These are phyloP conservation scores for Leucocoprinus birnbaumii DNA, from an alignment of 768 basidiomycete genomes.

Conservation along the genomic window DNA sequence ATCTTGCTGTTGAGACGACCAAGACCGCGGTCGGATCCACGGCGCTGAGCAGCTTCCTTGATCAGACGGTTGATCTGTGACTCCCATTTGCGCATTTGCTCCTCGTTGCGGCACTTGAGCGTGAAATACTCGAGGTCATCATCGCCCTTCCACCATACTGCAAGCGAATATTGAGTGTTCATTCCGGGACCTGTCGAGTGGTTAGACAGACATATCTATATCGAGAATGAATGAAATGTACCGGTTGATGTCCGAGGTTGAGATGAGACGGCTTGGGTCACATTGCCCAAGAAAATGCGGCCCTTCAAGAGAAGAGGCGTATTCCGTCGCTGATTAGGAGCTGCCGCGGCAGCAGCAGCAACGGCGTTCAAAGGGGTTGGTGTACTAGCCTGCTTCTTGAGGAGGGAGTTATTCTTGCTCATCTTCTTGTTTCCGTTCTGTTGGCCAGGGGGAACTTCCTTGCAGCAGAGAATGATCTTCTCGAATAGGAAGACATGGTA, in stretches of 20 bases:
- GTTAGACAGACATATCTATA: neutral
- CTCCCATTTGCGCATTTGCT: constrained; percentile 93
- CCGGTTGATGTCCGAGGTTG: constrained; percentile 58
- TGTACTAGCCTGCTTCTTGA: constrained; percentile 75
- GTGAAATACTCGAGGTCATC: constrained; percentile 93
- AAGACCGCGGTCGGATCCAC: constrained; percentile 55
- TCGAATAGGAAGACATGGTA: constrained; percentile 99
- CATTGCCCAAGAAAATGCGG: constrained; percentile 95
- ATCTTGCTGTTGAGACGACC: constrained; percentile 4
- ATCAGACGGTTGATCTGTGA: constrained; percentile 85
- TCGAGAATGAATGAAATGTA: constrained; percentile 31
- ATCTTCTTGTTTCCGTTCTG: constrained; percentile 56
- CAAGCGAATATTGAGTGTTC: constrained; percentile 70
- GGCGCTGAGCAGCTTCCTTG: constrained; percentile 66
- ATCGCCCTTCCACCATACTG: constrained; percentile 94
- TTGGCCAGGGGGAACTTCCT: constrained; percentile 68
- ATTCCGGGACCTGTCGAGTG: constrained; percentile 39
- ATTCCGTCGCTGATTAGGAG: constrained; percentile 59
- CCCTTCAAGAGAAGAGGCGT: constrained; percentile 90
- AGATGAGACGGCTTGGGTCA: constrained; percentile 73
- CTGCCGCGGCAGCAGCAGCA: constrained; percentile 48
- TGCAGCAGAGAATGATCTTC: constrained; percentile 98
- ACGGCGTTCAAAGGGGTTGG: constrained; percentile 37
- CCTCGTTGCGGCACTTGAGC: constrained; percentile 88
- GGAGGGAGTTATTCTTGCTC: constrained; percentile 82